Conservation (phyloP, 345 rosid genomes). For the Eucalyptus caleyi region DNA sequence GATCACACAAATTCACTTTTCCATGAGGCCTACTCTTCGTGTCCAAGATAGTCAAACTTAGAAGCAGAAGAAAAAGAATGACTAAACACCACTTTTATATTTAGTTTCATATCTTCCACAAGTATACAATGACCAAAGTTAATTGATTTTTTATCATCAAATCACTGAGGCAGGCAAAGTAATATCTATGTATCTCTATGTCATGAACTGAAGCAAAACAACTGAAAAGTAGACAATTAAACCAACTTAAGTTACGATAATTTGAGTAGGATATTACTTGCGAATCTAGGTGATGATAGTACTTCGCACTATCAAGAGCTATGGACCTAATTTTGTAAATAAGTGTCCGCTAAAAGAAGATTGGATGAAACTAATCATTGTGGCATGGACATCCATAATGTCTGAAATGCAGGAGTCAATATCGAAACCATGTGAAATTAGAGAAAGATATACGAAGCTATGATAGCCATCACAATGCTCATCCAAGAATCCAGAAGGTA, state of each 20-base stretch:
- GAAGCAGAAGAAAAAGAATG: not conserved
- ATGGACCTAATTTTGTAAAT: not conserved
- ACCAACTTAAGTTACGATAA: no score
- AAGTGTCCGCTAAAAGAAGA: not conserved
- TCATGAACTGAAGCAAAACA: no score
- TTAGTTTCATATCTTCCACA: not conserved
- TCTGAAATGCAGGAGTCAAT: not conserved
- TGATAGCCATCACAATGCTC: not conserved
- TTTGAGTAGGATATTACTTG: no score
- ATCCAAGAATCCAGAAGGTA: not conserved
- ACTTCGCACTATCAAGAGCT: not conserved
- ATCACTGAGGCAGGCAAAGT: not conserved
- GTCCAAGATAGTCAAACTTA: not conserved
- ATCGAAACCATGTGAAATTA: not conserved
- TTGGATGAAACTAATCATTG: not conserved
- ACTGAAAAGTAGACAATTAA: no score
- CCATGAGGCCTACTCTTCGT: not conserved
- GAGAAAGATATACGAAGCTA: not conserved
- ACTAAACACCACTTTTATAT: not conserved
- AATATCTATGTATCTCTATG: no score
- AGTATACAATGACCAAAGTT: not conserved
- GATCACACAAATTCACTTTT: not conserved
- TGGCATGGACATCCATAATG: not conserved
- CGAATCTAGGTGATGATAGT: not conserved
- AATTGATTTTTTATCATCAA: not conserved